A percentile compares a stretch with the other conserved stretches of the same genome.
These are phyloP conservation scores for Aureobasidium sp. DNA, from an alignment of 2,329 filamentous ascomycete species.

Conservation along the genomic window DNA sequence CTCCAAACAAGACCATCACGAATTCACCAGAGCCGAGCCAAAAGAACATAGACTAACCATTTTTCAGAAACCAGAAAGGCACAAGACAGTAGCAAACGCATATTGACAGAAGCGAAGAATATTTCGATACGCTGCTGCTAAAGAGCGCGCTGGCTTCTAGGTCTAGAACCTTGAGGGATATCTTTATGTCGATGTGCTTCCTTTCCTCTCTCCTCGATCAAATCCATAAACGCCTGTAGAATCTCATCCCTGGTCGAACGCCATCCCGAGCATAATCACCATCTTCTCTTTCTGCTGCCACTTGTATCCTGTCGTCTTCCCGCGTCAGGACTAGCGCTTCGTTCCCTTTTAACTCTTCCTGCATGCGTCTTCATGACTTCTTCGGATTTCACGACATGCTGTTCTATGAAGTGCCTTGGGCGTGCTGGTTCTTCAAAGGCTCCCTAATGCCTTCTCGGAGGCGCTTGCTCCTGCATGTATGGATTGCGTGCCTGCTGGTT, in stretches of 20 bases:
- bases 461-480: background rate
- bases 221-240: conserved; percentile 6
- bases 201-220: background rate
- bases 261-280: background rate
- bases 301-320: background rate
- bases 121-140: background rate
- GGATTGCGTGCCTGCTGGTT: background rate
- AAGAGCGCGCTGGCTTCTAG: background rate
- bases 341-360: background rate
- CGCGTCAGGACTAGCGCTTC: background rate
- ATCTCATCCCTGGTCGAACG: background rate
- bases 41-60: background rate
- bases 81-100: too few relatives aligned
- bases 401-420: background rate
- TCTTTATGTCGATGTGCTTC: background rate
- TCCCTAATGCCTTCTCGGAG: background rate
- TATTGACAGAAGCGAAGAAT: background rate
- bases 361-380: background rate
- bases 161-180: background rate
- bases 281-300: background rate
- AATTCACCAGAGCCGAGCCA: background rate
- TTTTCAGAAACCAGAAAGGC: background rate
- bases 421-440: background rate
- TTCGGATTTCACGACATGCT: background rate
- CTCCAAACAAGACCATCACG: background rate